Percentiles rank a stretch among this genome's conserved stretches.
These are phyloP conservation scores for Elymus sibiricus DNA, from an alignment of 176 grass and related monocot genomes.

Conservation along the genomic window DNA sequence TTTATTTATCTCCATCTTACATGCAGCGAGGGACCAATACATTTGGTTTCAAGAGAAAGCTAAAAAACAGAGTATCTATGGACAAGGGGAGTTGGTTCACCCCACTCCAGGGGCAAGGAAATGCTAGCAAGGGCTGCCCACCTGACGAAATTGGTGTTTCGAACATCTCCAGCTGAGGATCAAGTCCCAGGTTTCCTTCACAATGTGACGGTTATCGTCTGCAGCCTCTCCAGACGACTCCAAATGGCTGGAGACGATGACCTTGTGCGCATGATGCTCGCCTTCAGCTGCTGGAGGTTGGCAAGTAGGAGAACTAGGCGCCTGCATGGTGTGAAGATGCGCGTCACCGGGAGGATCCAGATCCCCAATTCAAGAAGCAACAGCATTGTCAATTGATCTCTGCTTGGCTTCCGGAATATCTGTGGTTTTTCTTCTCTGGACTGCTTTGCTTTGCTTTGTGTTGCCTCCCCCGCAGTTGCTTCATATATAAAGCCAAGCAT, in stretches of 20 bases:
- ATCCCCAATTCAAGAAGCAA: constrained; percentile 46
- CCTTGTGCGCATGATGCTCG: constrained; percentile 40
- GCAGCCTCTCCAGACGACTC: constrained; percentile 44
- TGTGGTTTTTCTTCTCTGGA: constrained; percentile 24
- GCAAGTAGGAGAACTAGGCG: constrained; percentile 45
- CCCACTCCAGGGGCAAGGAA: not conserved
- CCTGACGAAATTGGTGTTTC: constrained; percentile 18
- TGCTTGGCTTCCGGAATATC: not conserved
- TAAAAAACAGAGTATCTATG: not conserved
- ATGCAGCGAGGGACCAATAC: constrained; percentile 12
- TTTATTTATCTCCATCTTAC: constrained; percentile 20
- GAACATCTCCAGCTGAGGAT: not conserved
- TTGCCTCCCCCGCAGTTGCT: constrained; percentile 29
- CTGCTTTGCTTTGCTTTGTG: constrained; percentile 20
- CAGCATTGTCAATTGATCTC: constrained; percentile 33
- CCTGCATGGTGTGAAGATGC: constrained; percentile 60
- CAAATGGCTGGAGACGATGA: constrained; percentile 32
- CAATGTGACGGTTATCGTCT: constrained; percentile 34
- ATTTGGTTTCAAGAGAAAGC: constrained; percentile 22
- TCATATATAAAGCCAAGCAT: constrained; percentile 35
- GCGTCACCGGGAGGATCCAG: constrained; percentile 56
- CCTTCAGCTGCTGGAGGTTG: constrained; percentile 42
- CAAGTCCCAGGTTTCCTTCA: constrained; percentile 22
- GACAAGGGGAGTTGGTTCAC: constrained; percentile 14
- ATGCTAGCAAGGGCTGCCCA: constrained; percentile 24